Percentiles rank a stretch among this genome's conserved stretches.
phyloP scores from a whole-genome alignment of 2,329 filamentous ascomycete genomes.

The Epichloe baconii region DNA sequence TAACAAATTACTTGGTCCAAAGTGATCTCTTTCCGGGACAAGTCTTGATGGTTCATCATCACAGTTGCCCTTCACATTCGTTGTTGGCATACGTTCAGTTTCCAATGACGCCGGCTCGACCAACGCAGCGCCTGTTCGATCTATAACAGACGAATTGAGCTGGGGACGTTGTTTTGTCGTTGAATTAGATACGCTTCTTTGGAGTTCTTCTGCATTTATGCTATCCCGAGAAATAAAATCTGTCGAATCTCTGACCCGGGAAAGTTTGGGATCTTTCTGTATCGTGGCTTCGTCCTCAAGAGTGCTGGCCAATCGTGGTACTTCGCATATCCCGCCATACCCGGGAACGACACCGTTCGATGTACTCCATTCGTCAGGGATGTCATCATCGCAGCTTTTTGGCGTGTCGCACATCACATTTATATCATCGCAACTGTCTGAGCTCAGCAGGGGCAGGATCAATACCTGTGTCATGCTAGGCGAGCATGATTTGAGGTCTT shows the following conservation, averaged over 20 bases:
- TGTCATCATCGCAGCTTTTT: neutral
- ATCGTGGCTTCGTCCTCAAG: neutral
- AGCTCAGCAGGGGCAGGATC: neutral
- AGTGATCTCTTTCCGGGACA: neutral
- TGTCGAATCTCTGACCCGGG: too few species aligned
- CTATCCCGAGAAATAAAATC: neutral
- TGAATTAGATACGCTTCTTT: neutral
- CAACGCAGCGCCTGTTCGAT: neutral
- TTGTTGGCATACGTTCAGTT: too few species aligned
- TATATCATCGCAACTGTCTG: neutral
- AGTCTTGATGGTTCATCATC: neutral
- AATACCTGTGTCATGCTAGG: neutral
- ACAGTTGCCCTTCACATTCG: neutral
- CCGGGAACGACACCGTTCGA: neutral
- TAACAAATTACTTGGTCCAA: slow-evolving; percentile 1
- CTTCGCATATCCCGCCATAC: neutral
- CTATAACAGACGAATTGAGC: neutral
- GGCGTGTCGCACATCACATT: neutral
- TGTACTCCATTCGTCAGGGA: neutral
- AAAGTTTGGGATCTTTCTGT: neutral
- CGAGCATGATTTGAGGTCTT: neutral
- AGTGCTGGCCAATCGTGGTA: neutral
- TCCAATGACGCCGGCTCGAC: neutral
- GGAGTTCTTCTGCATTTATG: neutral
- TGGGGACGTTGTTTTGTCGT: neutral